Evolutionary conservation across 1,284 basidiomycete species (phyloP).

Genomic region (Inonotus obliquus): DNA sequence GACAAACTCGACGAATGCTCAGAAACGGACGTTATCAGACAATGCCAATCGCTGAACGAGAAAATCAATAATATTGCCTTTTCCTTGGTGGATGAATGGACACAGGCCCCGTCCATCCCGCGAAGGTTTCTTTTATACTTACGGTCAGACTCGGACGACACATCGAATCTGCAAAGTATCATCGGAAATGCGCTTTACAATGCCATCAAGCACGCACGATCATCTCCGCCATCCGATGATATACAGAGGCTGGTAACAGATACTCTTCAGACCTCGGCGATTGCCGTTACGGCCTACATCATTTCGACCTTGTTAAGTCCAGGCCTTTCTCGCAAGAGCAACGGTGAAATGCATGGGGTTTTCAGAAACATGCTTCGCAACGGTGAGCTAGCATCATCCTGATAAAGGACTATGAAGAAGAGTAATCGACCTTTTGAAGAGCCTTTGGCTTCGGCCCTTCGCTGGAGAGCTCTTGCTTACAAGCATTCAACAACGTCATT

Average conservation of each 20-base stretch:
- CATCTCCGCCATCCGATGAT: neutral
- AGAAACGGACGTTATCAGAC: slow-evolving; percentile 9
- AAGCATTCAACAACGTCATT: neutral
- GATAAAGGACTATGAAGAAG: neutral
- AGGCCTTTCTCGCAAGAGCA: neutral
- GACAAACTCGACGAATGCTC: slow-evolving; percentile 7
- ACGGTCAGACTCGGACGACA: neutral
- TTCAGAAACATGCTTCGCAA: neutral
- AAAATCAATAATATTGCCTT: neutral
- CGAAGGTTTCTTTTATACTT: no score
- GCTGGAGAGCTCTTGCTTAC: neutral
- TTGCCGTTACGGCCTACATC: neutral
- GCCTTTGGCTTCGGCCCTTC: slow-evolving; percentile 1
- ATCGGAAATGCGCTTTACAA: neutral
- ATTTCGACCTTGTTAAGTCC: neutral
- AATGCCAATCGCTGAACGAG: slow-evolving; percentile 1
- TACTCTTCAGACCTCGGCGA: neutral
- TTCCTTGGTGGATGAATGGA: slow-evolving; percentile 1
- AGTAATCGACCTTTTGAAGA: neutral
- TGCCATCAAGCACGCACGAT: neutral
- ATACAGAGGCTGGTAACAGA: neutral
- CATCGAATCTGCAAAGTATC: neutral
- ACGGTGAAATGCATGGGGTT: neutral
- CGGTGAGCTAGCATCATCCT: neutral
- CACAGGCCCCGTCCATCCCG: neutral